Evolutionary conservation across 208 protist species (phyloP), one percentile per base, ranked within the genome.

Genomic region (Histomonas meleagridis): DNA sequence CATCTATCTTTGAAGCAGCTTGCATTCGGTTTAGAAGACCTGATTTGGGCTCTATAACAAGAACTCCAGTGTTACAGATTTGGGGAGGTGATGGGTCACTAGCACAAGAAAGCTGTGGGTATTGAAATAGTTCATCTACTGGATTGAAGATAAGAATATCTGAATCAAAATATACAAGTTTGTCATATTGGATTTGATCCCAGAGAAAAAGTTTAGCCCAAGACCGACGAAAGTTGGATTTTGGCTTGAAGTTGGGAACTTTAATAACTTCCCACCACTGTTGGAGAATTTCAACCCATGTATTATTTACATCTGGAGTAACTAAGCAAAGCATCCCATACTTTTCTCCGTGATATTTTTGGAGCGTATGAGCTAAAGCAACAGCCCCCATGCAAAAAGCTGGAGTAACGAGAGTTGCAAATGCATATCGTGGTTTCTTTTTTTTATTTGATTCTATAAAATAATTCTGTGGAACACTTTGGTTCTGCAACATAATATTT

Each of bases 151-250:
- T 18, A 21, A 79, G 49, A 49, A 35, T 79, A 49, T 79, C 70
- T 3, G 70, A 49, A 79, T 79, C 70, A 10, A 79, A 79, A 79
- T 79, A 79, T 10, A 79, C 70, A 49, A 79, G 46, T 79, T 79
- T 79, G 28, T 79, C 40, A 43, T 79, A 79, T 79, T 79, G 40
- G 21, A 18, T 49, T 28, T 49, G n/a, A 18, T 23, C 40, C 70
- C 32, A 79, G 28, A 79, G 23, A 28, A 49, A 23, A 7, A 79
- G 40, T 79, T 79, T 79, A 16, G 49, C 28, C 70, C 70, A 79
- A 10, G 70, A 79, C 4, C 70, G n/a, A 49, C 70, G n/a, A 43
- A 46, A 79, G 14, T 35, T n/a, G 1, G 49, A 18, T 28, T 51
- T 14, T n/a, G 70, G 70, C 21, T 28, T 79, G 14, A 18, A 14